Evolutionary conservation across 495 filamentous ascomycete species (phyloP).

Genomic region (Rhypophila decipiens): DNA sequence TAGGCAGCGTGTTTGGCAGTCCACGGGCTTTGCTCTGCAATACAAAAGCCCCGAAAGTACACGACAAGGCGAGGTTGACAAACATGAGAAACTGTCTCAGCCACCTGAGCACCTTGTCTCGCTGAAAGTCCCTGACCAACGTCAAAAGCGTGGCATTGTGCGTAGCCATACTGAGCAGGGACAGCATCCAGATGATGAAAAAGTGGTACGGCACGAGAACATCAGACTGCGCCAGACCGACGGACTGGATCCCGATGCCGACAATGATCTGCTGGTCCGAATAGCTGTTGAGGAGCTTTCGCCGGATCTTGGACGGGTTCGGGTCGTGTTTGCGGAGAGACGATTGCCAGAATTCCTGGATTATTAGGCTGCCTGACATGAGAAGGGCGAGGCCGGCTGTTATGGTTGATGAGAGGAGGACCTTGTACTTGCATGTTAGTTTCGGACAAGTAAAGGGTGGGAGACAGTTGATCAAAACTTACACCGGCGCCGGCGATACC

Average conservation of each 20-base stretch:
- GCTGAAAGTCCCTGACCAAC: constrained; percentile 52
- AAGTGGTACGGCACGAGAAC: constrained; percentile 55
- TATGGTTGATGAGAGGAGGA: constrained; percentile 54
- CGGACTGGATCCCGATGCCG: constrained; percentile 51
- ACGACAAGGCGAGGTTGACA: constrained; percentile 46
- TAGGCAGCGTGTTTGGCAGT: constrained; percentile 43
- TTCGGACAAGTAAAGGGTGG: background rate
- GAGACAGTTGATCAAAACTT: constrained; percentile 21
- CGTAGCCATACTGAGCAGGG: constrained; percentile 50
- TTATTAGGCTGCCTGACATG: constrained; percentile 42
- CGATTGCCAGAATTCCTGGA: constrained; percentile 31
- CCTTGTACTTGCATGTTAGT: constrained; percentile 23
- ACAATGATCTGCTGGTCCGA: constrained; percentile 57
- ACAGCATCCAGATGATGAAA: constrained; percentile 58
- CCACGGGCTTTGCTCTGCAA: constrained; percentile 39
- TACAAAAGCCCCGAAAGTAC: constrained; percentile 44
- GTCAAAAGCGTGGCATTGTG: constrained; percentile 51
- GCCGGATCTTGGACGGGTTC: constrained; percentile 37
- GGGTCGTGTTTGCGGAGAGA: constrained; percentile 10
- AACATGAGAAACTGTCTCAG: constrained; percentile 54
- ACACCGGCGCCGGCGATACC: constrained; percentile 54
- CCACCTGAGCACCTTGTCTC: constrained; percentile 57
- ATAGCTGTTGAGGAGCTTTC: constrained; percentile 52
- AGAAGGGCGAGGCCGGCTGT: constrained; percentile 42
- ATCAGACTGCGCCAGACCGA: constrained; percentile 44